Evolutionary conservation across 441 rosid genomes (phyloP).

Genomic region (Populus hybrid): DNA sequence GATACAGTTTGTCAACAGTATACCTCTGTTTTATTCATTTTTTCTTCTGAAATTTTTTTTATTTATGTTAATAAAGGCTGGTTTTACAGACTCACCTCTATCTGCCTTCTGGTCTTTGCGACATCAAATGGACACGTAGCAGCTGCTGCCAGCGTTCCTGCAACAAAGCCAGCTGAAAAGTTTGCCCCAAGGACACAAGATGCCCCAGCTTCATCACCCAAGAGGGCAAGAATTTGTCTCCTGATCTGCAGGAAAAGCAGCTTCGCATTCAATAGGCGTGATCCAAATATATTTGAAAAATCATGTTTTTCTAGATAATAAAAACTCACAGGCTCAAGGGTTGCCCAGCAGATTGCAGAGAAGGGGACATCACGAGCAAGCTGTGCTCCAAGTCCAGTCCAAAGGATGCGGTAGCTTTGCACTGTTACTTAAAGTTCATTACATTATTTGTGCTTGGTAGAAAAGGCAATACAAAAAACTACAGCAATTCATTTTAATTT

Average conservation of each 20-base stretch:
- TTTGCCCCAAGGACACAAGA: constrained; percentile 68
- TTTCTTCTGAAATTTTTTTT: not conserved
- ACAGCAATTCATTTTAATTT: not conserved
- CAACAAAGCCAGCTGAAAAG: constrained; percentile 90
- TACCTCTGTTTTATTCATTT: not conserved
- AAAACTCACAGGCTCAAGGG: constrained; percentile 75
- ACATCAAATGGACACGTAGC: constrained; percentile 95
- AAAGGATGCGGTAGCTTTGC: constrained; percentile 68
- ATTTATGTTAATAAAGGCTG: not conserved
- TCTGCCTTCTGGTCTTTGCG: constrained; percentile 69
- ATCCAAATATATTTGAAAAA: not conserved
- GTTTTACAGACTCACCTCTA: constrained; percentile 54
- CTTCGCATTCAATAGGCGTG: not conserved
- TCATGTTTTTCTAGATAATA: not conserved
- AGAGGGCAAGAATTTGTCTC: constrained; percentile 56
- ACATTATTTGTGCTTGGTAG: not conserved
- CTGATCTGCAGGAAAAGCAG: constrained; percentile 44
- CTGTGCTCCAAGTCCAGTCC: constrained; percentile 99
- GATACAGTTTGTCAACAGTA: not conserved
- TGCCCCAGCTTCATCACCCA: constrained; percentile 57
- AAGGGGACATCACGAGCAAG: constrained; percentile 98
- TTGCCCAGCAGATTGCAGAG: constrained; percentile 96
- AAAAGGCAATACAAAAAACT: not conserved
- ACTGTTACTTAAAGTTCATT: constrained; percentile 33
- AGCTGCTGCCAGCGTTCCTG: constrained; percentile 86